phyloP scores from a whole-genome alignment of 768 basidiomycete genomes.

The Mycena epipterygia region DNA sequence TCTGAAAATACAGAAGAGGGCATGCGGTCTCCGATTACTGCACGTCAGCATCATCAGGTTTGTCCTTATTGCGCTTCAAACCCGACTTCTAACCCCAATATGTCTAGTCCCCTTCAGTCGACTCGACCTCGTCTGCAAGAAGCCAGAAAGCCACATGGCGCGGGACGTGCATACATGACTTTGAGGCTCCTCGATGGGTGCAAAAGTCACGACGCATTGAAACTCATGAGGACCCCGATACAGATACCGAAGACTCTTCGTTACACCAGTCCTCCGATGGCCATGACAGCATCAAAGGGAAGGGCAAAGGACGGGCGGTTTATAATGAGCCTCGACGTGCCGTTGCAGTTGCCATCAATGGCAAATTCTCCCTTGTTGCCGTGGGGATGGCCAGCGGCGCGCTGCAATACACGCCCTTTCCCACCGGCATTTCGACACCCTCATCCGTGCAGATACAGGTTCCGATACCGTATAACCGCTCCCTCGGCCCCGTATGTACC shows the following conservation, averaged over 20 bases:
- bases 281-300: conserved; percentile 22
- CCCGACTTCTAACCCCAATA: neutral
- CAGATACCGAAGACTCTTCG: conserved; percentile 18
- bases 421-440: conserved; percentile 70
- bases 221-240: conserved; percentile 50
- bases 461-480: conserved; percentile 71
- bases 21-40: conserved; percentile 21
- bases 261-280: conserved; percentile 22
- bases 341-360: conserved; percentile 76
- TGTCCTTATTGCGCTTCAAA: neutral
- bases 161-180: conserved; percentile 85
- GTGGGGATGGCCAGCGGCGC: conserved; percentile 74
- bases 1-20: conserved; percentile 22
- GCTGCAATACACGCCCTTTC: conserved; percentile 78
- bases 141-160: conserved; percentile 64
- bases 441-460: conserved; percentile 72
- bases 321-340: conserved; percentile 80
- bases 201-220: conserved; percentile 79
- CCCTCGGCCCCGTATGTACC: conserved; percentile 71
- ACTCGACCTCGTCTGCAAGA: conserved; percentile 37
- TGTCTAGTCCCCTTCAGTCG: conserved; percentile 35
- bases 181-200: conserved; percentile 82
- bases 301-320: conserved; percentile 41
- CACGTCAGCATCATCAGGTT: conserved; percentile 29
- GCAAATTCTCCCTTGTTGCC: conserved; percentile 85